A percentile compares a stretch with the other conserved stretches of the same genome.
Conservation (phyloP, 1,284 basidiomycete species). For the Macrocystidia cucumis region DNA sequence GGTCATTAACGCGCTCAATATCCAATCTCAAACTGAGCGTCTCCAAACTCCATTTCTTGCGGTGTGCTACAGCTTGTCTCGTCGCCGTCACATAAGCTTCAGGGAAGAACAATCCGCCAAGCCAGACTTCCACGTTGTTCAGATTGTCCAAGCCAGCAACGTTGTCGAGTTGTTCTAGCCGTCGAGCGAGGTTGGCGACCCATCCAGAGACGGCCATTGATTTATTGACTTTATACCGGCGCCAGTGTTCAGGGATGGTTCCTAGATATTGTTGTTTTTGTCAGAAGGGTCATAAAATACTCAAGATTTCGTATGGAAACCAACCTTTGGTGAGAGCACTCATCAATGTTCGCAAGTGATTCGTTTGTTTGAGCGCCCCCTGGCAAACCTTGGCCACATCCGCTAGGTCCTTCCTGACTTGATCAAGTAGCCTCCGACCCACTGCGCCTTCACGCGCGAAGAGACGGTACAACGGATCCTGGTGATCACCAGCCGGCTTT, state of each 20-base stretch:
- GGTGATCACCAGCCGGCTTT: slow-evolving; percentile 60
- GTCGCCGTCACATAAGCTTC: slow-evolving; percentile 94
- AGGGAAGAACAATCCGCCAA: slow-evolving; percentile 92
- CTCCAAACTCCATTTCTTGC: slow-evolving; percentile 87
- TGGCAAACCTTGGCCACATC: slow-evolving; percentile 82
- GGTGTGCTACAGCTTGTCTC: slow-evolving; percentile 86
- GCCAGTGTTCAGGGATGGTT: slow-evolving; percentile 84
- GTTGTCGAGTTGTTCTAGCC: slow-evolving; percentile 75
- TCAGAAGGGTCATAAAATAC: background rate
- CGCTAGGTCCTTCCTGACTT: slow-evolving; percentile 73
- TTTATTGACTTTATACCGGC: slow-evolving; percentile 81
- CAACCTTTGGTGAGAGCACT: slow-evolving; percentile 83
- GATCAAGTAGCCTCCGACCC: slow-evolving; percentile 67
- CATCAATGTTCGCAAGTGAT: slow-evolving; percentile 84
- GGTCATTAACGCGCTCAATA: slow-evolving; percentile 70
- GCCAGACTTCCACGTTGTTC: slow-evolving; percentile 75
- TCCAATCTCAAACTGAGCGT: slow-evolving; percentile 77
- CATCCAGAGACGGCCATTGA: slow-evolving; percentile 77
- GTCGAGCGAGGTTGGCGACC: slow-evolving; percentile 76
- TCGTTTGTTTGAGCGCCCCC: slow-evolving; percentile 89
- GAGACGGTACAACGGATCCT: slow-evolving; percentile 82
- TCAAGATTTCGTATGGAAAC: slow-evolving; percentile 9
- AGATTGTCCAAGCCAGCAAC: slow-evolving; percentile 64
- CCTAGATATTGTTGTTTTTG: slow-evolving; percentile 36
- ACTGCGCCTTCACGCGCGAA: slow-evolving; percentile 86